Base-by-base conservation (phyloP, 306 rosid genomes). In the Sphenostylis stenocarpa region DNA sequence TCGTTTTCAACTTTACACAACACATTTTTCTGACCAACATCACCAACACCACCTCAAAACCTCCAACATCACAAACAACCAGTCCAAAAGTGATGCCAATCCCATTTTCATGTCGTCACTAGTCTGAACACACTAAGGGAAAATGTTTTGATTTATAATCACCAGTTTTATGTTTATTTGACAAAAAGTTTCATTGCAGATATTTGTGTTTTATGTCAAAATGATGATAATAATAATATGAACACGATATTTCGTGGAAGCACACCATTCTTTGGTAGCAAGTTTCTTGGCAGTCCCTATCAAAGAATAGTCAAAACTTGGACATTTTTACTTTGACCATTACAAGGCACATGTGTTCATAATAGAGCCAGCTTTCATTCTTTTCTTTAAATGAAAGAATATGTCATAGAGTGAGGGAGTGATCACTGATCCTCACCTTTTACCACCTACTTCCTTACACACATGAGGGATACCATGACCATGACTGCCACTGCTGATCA, bases 181-280 rank as follows among this genome's bases (percentile, higher is more conserved):
- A n/a, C n/a, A n/a, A 7, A 7, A 13, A 1, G 13, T 11, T 2
- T 9, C 41, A 36, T 36, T 3, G 11, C 43, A 38, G 43, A 38
- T 38, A 38, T 8, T 38, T 12, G 8, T 38, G n/a, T n/a, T 41
- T 11, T 9, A 20, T 52, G 23, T 52, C 26, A 19, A 52, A 52
- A 51, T 19, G 23, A 51, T 19, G 23, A 52, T 52, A 21, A 55
- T 13, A 53, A 19, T 20, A 23, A n/a, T 29, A 29, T 29, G 41
- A 60, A 62, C 36, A 72, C 10, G 92, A 41, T 82, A 31, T 73
- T 91, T 91, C 97, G 80, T 7, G 79, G 94, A 91, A 91, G 52
- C 86, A 72, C 53, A 76, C 53, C 15, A 67, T 53, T 15, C 88
- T 82, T 80, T 75, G 67, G 21, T 69, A 31, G 34, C 53, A 75